Evolutionary conservation across 2,329 filamentous ascomycete species (phyloP), one percentile per base, ranked within the genome.

Genomic region (Pestalotiopsis sp.): DNA sequence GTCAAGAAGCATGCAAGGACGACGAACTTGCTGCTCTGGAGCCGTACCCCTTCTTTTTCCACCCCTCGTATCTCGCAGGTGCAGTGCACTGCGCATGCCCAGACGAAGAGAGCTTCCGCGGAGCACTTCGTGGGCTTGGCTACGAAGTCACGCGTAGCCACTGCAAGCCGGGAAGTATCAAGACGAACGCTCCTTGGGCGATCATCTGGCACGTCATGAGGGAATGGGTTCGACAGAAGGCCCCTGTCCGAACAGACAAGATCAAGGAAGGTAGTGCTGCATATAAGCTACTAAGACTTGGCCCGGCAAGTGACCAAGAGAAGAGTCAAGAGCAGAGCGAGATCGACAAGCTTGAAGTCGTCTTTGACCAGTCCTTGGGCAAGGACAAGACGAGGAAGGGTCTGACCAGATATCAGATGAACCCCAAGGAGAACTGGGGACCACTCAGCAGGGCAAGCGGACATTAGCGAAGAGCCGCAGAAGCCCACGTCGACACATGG

Each of bases 351-450:
- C 77, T 79, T 70, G 79, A 83, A 66, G 82, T 85, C 5, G 80
- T 86, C 0, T 98, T 99, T 78, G 91, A 98, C 77, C 93, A 96
- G 79, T 79, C 84, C 67, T 85, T 98, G 13, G 95, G 95, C 0
- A 91, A 86, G 73, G 91, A 93, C 69, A 87, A 84, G 71, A 87
- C 88, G 66, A 86, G 83, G 69, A 91, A 88, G 77, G 92, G 91
- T 72, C 85, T 97, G 60, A 90, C 97, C 66, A 86, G 95, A 71
- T 99, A 98, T 80, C 96, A 97, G 82, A 82, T 91, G 70, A 98
- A 98, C 77, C 96, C 96, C 60, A 86, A 92, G 69, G 91, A 94
- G 76, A 96, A 98, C 79, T 99, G 96, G 96, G 96, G 96, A 0
- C 96, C 96, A 1, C 90, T 97, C 89, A 84, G 82, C 66, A 83